Base-by-base conservation (phyloP, 345 rosid genomes). In the Arabis hirsuta region DNA sequence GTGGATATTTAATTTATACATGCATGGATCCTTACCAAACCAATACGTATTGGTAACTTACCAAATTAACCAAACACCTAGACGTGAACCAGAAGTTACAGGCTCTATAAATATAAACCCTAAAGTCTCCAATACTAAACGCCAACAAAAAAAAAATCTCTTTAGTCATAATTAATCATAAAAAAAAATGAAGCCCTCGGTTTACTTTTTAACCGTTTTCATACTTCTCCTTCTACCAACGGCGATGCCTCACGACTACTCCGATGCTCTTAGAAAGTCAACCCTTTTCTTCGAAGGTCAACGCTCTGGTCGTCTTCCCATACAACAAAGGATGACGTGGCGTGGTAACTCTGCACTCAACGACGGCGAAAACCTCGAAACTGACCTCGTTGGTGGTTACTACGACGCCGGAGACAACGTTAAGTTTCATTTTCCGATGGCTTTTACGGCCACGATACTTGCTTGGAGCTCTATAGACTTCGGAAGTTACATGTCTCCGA, bases 221-320 rank as follows among this genome's bases (percentile, higher is more conserved):
- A 38, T 12, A 19, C 51, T 68, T 54, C 52, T 61, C 56, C n/a
- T 32, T 7, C 27, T 65, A 19, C 74, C 83, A n/a, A 4, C 38
- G 29, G 76, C 44, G 14, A 67, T 34, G 14, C 27, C 73, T 76
- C 98, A 84, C 45, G 87, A 91, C 65, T 94, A 91, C 73, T 51
- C 41, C 4, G 96, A 88, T 11, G 97, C 97, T 51, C 80, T 94
- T 43, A 80, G 85, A 42, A 94, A 94, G 73, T 82, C 96, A 16
- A 91, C 91, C 66, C 85, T 94, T 39, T 94, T 94, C 81, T 94
- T 94, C 73, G 93, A 89, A 59, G 99, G 99, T 55, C 99, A 94
- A 53, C 84, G 99, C 41, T 94, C 99, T 2, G 99, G 97, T 3
- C 73, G 27, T 69, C 67, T 94, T 59, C 96, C 99, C 0, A 76